These are phyloP conservation scores for Cryptococcus deneoformans DNA, from an alignment of 1,284 basidiomycete genomes.

Conservation along the genomic window DNA sequence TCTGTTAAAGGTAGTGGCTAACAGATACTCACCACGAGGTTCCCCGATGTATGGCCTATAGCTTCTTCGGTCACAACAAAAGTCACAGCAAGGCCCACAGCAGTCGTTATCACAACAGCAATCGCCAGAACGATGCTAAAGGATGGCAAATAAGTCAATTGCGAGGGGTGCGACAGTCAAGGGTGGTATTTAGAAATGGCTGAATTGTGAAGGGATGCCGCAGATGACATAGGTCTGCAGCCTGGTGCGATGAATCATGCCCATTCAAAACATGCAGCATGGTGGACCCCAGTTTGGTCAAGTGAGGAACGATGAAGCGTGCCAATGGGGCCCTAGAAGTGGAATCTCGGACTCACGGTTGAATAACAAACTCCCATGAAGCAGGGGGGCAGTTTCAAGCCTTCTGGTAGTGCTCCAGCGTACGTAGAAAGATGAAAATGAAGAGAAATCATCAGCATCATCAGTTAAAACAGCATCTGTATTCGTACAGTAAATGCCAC, in stretches of 20 bases:
- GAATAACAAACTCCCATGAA: slow-evolving; percentile 18
- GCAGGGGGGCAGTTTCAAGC: neutral
- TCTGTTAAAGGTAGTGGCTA: too few relatives aligned
- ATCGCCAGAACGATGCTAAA: slow-evolving; percentile 13
- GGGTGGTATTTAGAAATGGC: too few relatives aligned
- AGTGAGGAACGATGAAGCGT: neutral
- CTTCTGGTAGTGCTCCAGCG: neutral
- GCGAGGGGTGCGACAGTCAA: neutral
- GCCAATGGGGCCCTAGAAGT: too few relatives aligned
- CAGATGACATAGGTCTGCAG: too few relatives aligned
- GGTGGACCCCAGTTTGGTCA: neutral
- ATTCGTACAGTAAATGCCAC: too few relatives aligned
- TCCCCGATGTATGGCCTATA: neutral
- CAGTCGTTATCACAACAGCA: slow-evolving; percentile 18
- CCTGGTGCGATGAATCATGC: too few relatives aligned
- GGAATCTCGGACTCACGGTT: slow-evolving; percentile 5
- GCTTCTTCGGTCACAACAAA: slow-evolving; percentile 9
- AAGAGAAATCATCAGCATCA: too few relatives aligned
- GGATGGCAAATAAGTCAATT: neutral
- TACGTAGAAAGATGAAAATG: neutral
- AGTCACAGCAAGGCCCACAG: slow-evolving; percentile 14
- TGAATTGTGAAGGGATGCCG: too few relatives aligned
- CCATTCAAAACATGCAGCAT: too few relatives aligned
- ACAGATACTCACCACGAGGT: slow-evolving; percentile 6
- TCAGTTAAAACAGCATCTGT: too few relatives aligned